phyloP scores from a whole-genome alignment of 78 protist genomes.

The Bodo saltans region DNA sequence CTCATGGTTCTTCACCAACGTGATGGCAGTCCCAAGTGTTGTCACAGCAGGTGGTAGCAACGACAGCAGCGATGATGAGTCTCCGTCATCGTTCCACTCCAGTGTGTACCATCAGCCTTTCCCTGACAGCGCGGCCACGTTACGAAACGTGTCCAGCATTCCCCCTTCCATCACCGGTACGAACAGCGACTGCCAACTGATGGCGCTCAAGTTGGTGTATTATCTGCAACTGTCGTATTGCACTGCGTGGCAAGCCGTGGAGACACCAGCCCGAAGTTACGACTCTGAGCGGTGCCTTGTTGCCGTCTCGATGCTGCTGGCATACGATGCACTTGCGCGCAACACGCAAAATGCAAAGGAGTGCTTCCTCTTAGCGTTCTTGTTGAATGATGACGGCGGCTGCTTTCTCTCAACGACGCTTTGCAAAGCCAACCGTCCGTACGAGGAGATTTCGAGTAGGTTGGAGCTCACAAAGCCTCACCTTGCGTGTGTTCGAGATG shows the following conservation, averaged over 20 bases:
- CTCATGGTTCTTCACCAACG: conserved; percentile 14
- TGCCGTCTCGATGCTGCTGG: not conserved
- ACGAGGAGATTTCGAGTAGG: not conserved
- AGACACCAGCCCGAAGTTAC: conserved; percentile 1
- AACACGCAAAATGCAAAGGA: not conserved
- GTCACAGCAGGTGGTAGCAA: too few relatives aligned
- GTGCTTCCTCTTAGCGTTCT: not conserved
- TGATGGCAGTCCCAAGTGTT: conserved; percentile 32
- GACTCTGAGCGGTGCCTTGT: conserved; percentile 32
- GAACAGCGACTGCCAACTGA: not conserved
- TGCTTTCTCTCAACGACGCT: not conserved
- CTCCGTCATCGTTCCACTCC: not conserved
- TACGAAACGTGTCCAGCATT: not conserved
- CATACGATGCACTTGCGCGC: conserved; percentile 29
- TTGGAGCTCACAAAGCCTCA: not conserved
- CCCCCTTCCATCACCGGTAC: not conserved
- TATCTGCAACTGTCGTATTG: not conserved
- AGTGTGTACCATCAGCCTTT: not conserved
- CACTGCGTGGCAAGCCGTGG: conserved; percentile 34
- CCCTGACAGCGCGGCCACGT: not conserved
- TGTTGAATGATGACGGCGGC: conserved; percentile 20
- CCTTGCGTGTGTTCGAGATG: not conserved
- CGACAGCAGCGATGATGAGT: too few relatives aligned
- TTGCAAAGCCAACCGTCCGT: not conserved
- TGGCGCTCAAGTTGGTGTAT: not conserved